phyloP scores from a whole-genome alignment of 768 basidiomycete genomes.

The Ephemerocybe angulata region DNA sequence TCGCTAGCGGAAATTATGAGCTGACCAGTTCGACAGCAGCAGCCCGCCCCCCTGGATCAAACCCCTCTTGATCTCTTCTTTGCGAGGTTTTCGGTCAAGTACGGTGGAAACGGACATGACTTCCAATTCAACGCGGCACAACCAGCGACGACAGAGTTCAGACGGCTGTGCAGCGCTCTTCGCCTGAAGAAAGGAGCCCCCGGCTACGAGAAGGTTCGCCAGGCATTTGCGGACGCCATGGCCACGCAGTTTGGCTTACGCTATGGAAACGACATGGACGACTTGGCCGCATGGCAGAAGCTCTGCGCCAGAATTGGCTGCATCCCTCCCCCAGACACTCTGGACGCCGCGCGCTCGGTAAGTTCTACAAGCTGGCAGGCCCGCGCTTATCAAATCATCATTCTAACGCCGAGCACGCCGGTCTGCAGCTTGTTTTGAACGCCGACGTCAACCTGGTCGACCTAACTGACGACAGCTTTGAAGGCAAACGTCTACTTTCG shows the following conservation, averaged over 20 bases:
- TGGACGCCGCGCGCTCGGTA: background rate
- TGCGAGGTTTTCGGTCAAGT: too few species aligned
- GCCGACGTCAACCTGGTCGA: background rate
- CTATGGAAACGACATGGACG: background rate
- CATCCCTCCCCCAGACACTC: background rate
- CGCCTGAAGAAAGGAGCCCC: background rate
- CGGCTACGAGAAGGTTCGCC: background rate
- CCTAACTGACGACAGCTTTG: background rate
- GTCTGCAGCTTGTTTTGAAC: background rate
- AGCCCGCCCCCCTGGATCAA: too few species aligned
- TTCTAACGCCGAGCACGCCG: background rate
- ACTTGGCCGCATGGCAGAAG: constrained; percentile 4
- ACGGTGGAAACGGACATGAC: background rate
- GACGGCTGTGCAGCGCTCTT: background rate
- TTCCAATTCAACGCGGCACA: background rate
- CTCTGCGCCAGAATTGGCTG: constrained; percentile 4
- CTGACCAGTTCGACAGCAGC: too few species aligned
- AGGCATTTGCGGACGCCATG: background rate
- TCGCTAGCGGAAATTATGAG: too few species aligned
- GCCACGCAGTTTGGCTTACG: background rate
- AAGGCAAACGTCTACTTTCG: background rate
- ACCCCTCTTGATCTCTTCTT: too few species aligned
- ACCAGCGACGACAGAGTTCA: background rate
- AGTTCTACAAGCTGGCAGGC: background rate
- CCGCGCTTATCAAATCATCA: background rate